These are phyloP conservation scores for Eragrostis nindensis DNA, from an alignment of 176 grass and related monocot genomes.

Conservation along the genomic window DNA sequence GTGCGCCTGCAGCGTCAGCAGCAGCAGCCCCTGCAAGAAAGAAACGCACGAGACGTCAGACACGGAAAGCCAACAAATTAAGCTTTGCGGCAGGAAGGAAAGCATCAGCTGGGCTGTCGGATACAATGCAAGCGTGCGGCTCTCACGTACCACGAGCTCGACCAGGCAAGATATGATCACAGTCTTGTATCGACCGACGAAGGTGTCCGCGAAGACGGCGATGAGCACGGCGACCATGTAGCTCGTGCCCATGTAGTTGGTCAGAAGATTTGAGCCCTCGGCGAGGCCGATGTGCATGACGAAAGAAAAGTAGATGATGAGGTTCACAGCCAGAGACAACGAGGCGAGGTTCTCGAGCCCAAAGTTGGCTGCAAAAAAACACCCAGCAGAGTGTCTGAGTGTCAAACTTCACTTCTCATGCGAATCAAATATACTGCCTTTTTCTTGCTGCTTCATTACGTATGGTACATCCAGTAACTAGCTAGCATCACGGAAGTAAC, in stretches of 20 bases:
- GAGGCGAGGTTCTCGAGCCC: constrained; percentile 58
- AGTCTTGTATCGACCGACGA: constrained; percentile 61
- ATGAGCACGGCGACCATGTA: constrained; percentile 61
- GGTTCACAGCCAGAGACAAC: constrained; percentile 59
- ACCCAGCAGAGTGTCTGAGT: neutral
- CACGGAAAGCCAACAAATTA: too few relatives aligned
- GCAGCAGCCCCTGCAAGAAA: constrained; percentile 56
- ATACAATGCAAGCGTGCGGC: too few relatives aligned
- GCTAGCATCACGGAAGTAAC: neutral
- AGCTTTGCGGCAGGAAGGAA: neutral
- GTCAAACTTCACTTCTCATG: neutral
- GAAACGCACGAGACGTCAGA: too few relatives aligned
- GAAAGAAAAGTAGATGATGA: constrained; percentile 55
- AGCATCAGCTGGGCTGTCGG: neutral
- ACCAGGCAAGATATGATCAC: constrained; percentile 50
- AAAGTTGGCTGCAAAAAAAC: constrained; percentile 42
- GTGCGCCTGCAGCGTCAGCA: constrained; percentile 71
- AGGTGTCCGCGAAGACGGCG: constrained; percentile 64
- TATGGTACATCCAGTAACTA: neutral
- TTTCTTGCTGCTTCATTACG: neutral
- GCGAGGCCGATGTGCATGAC: constrained; percentile 55
- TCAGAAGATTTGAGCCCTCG: constrained; percentile 54
- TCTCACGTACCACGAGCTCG: constrained; percentile 47
- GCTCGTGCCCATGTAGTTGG: constrained; percentile 69
- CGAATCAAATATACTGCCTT: neutral